Conservation (phyloP, 2,329 filamentous ascomycete species). For the Fusarium pseudoanthophilum region DNA sequence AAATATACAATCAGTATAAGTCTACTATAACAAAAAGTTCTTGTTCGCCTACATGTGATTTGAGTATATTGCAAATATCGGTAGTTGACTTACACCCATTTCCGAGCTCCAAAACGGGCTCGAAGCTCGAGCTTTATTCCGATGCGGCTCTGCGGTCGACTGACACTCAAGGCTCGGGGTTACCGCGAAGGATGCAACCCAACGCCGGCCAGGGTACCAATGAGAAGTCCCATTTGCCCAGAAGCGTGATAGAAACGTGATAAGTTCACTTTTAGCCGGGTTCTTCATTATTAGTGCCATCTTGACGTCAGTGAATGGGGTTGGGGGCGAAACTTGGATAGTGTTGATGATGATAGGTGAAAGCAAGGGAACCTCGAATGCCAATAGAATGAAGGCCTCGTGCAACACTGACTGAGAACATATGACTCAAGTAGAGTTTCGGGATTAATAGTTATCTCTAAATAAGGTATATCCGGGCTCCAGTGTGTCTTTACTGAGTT, state of each 20-base stretch:
- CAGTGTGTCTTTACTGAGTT: background rate
- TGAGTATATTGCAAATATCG: background rate
- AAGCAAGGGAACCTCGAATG: background rate
- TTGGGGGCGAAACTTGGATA: background rate
- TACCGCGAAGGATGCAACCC: background rate
- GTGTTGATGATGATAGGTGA: background rate
- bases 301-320: background rate
- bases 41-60: background rate
- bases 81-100: background rate
- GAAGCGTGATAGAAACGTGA: background rate
- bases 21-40: background rate
- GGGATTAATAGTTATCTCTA: background rate
- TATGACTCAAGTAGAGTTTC: background rate
- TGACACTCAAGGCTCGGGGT: background rate
- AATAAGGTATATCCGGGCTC: background rate
- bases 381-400: background rate
- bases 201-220: background rate
- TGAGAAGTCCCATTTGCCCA: background rate
- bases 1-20: background rate
- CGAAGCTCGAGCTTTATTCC: conserved; percentile 9
- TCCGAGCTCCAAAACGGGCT: background rate
- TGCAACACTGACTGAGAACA: background rate
- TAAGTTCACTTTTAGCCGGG: background rate
- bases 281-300: background rate
- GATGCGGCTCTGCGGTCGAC: conserved; percentile 12